Conservation (phyloP, 768 basidiomycete species). For the Tulasnella sp. region DNA sequence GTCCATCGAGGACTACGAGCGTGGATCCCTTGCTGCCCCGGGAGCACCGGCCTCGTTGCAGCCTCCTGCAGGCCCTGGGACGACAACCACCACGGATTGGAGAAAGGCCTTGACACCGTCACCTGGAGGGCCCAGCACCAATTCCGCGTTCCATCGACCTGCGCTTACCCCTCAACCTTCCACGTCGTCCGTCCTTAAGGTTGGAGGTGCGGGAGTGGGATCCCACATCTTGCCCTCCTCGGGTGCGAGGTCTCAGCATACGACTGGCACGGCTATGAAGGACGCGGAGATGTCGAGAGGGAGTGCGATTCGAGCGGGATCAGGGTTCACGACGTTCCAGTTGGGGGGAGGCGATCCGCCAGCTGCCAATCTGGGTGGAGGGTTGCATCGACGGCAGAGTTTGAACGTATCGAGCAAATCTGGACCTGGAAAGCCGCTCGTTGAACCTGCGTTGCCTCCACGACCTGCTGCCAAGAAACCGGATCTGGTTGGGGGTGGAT, state of each 20-base stretch:
- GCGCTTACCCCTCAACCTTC: conserved; percentile 11
- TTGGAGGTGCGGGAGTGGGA: not conserved
- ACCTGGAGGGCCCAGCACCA: not conserved
- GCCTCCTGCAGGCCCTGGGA: not conserved
- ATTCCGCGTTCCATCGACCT: not conserved
- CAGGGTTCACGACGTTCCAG: not conserved
- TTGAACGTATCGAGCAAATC: conserved; percentile 1
- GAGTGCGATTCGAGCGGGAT: conserved; percentile 6
- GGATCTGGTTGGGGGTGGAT: not conserved
- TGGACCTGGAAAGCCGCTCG: not conserved
- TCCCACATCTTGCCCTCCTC: not conserved
- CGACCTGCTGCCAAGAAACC: not conserved
- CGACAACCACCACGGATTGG: not conserved
- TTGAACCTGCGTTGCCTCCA: conserved; percentile 5
- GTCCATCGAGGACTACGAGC: conserved; percentile 72
- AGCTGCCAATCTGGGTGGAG: not conserved
- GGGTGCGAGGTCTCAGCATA: conserved; percentile 38
- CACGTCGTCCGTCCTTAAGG: not conserved
- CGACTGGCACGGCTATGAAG: conserved; percentile 40
- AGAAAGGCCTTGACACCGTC: not conserved
- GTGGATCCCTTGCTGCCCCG: not conserved
- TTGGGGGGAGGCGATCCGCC: not conserved
- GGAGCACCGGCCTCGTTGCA: not conserved
- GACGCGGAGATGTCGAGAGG: not conserved
- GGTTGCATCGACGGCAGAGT: not conserved